Evolutionary conservation across 345 rosid species (phyloP), one percentile per base, ranked within the genome.

Genomic region (Durio zibethinus): DNA sequence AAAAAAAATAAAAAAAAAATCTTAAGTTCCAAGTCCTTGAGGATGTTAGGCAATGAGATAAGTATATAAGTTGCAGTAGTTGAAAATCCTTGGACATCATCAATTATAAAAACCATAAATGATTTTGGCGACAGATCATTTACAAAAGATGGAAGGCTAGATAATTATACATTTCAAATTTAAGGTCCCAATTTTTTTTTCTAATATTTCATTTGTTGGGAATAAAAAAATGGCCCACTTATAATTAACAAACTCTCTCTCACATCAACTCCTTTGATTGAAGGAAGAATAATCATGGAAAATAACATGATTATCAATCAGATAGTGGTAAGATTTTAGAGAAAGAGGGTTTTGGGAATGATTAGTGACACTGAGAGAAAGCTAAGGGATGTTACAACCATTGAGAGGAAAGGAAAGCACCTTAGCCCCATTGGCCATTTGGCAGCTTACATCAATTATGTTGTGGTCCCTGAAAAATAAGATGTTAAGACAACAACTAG

Each of bases 291-390:
- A 78, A 47, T 72, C 59, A 71, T 60, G 36, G n/a, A 47, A 54
- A 47, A 67, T 1, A 65, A 14, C 29, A 43, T 23, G 45, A 65
- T 56, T 21, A 79, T 74, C 68, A 79, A 43, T 15, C 23, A 3
- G 11, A 59, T 25, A 7, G 31, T 47, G 67, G 35, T 79, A 78
- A 65, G 66, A 79, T 15, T 52, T 33, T 33, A 57, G 16, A 36
- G 16, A 12, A 62, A 47, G 2, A 59, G 16, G 77, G 27, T 52
- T 72, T 42, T 53, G 47, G 76, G 53, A 75, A 75, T 78, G 77
- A 82, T 82, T 52, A 33, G 50, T 21, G 78, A 75, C 74, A 64
- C 53, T 42, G 69, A 45, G 50, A 77, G 40, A 5, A 73, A 78
- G 77, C 10, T n/a, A 63, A 57, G 53, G 73, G 16, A 38, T 62